Conservation (phyloP, 1,284 basidiomycete species). For the Ceratobasidium sp. region DNA sequence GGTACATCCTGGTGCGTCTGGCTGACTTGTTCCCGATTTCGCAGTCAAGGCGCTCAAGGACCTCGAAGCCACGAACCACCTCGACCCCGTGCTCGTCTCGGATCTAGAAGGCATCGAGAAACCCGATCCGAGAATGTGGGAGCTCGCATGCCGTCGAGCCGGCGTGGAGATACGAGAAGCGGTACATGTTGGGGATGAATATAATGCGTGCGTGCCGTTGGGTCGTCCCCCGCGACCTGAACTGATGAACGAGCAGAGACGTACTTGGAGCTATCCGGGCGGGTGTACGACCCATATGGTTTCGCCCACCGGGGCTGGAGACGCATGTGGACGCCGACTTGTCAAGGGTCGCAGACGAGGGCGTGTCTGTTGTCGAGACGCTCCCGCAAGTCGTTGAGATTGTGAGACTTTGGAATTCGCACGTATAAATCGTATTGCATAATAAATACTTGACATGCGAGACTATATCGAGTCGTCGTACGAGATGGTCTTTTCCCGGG, state of each 20-base stretch:
- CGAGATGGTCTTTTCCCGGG: conserved; percentile 49
- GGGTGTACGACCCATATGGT: conserved; percentile 47
- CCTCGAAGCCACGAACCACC: conserved; percentile 57
- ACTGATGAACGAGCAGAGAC: conserved; percentile 56
- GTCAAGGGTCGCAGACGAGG: neutral
- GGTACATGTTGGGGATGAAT: conserved; percentile 75
- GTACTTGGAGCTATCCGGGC: conserved; percentile 66
- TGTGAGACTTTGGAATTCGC: conserved; percentile 14
- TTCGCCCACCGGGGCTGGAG: conserved; percentile 3
- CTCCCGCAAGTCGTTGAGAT: conserved; percentile 15
- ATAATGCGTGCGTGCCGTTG: conserved; percentile 58
- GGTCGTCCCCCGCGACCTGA: neutral
- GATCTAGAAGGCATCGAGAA: conserved; percentile 72
- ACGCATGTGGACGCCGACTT: conserved; percentile 1
- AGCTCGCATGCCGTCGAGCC: conserved; percentile 50
- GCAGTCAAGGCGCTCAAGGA: conserved; percentile 61
- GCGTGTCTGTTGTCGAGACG: neutral
- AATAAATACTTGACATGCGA: neutral
- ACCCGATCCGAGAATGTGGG: conserved; percentile 65
- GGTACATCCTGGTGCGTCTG: neutral
- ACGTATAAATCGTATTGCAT: neutral
- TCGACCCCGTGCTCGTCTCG: conserved; percentile 66
- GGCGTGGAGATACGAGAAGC: conserved; percentile 54
- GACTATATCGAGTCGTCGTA: neutral
- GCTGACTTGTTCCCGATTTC: neutral